Conservation (phyloP, 2,329 filamentous ascomycete genomes). For the Hypoxylon sp. region DNA sequence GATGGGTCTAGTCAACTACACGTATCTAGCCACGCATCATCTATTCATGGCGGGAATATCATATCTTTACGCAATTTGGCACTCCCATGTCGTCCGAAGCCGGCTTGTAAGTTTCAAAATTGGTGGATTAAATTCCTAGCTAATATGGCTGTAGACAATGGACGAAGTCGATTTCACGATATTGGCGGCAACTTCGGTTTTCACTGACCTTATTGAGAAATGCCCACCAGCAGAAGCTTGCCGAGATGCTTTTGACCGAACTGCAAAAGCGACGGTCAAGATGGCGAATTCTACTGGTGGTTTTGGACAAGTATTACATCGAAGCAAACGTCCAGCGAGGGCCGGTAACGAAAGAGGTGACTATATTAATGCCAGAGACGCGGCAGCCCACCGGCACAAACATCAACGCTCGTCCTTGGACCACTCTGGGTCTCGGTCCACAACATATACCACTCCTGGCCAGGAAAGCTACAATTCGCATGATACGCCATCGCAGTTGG, state of each 20-base stretch:
- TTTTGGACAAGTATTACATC: constrained; percentile 70
- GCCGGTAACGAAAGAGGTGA: constrained; percentile 49
- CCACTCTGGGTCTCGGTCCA: constrained; percentile 44
- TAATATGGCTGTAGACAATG: constrained; percentile 72
- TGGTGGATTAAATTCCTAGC: constrained; percentile 32
- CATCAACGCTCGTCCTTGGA: constrained; percentile 46
- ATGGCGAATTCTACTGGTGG: constrained; percentile 93
- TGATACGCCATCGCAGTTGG: constrained; percentile 45
- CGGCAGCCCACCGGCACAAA: constrained; percentile 52
- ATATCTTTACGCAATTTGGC: constrained; percentile 97
- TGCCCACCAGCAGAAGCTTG: constrained; percentile 96
- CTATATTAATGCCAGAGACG: constrained; percentile 53
- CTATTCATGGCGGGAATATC: constrained; percentile 98
- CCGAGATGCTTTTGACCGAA: constrained; percentile 93
- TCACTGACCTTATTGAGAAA: constrained; percentile 92
- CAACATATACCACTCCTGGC: constrained; percentile 43
- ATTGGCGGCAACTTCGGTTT: constrained; percentile 90
- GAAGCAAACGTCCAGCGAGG: constrained; percentile 51
- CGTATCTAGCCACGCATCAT: constrained; percentile 94
- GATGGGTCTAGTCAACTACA: constrained; percentile 92
- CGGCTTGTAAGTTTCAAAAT: constrained; percentile 77
- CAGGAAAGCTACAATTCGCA: constrained; percentile 49
- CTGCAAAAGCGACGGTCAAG: constrained; percentile 94
- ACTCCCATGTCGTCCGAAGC: constrained; percentile 89
- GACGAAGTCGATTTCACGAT: constrained; percentile 99